phyloP scores from a whole-genome alignment of 345 rosid genomes.

The Citrus sinensis region DVS_A1.0 CM039163.1:2375001-2375500 shows the following conservation, averaged over 20 bases:
- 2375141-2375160: not conserved
- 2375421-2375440: conserved; percentile 10
- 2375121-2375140: not conserved
- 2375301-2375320: not conserved
- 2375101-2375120: not conserved
- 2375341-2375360: not conserved
- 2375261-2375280: conserved; percentile 5
- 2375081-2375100: not conserved
- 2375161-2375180: not conserved
- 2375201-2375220: not conserved
- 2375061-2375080: not conserved
- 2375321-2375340: conserved; percentile 8
- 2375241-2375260: too few relatives aligned
- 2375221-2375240: not conserved
- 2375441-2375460: not conserved
- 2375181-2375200: not conserved
- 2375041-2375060: conserved; percentile 21
- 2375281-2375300: conserved; percentile 6
- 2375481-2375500: conserved; percentile 1
- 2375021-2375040: not conserved
- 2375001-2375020: conserved; percentile 18
- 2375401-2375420: conserved; percentile 17
- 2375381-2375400: conserved; percentile 15
- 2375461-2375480: not conserved
- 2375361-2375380: not conserved